Percentiles rank a stretch among this genome's conserved stretches.
phyloP scores from a whole-genome alignment of 2,329 filamentous ascomycete genomes.

The Penicillium frequentans region DNA sequence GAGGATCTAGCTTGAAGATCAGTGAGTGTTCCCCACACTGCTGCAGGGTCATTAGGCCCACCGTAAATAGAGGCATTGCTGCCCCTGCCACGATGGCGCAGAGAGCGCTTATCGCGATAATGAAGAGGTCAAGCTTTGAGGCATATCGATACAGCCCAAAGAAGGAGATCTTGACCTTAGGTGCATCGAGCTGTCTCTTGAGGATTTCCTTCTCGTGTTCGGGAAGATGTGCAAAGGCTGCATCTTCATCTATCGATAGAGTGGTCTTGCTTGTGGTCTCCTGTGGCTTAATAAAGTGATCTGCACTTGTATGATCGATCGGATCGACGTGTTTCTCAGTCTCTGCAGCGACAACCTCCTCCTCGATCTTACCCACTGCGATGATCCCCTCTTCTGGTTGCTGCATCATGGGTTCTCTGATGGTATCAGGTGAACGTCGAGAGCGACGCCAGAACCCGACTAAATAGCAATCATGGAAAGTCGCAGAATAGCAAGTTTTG shows the following conservation, averaged over 20 bases:
- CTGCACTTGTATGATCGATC: not conserved
- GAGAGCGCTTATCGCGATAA: slow-evolving; percentile 62
- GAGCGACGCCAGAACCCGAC: not conserved
- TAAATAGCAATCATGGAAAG: not conserved
- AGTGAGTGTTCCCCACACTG: not conserved
- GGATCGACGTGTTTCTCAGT: not conserved
- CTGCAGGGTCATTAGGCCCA: not conserved
- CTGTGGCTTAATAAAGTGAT: not conserved
- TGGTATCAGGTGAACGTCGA: not conserved
- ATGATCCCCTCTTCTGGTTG: not conserved
- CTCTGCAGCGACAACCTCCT: not conserved
- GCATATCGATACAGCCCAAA: slow-evolving; percentile 70
- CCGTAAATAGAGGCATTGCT: slow-evolving; percentile 74
- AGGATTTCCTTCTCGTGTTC: slow-evolving; percentile 63
- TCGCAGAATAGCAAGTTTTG: not conserved
- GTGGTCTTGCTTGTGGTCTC: not conserved
- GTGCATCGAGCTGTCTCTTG: slow-evolving; percentile 66
- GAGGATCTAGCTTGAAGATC: slow-evolving; percentile 44
- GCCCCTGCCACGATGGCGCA: slow-evolving; percentile 72
- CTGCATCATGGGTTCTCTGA: not conserved
- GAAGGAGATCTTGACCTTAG: slow-evolving; percentile 64
- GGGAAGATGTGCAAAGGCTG: not conserved
- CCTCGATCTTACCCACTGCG: not conserved
- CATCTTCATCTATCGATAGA: not conserved
- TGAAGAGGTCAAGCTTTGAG: slow-evolving; percentile 62